Conservation (phyloP, 73 alveolate species). For the Paramecium primaurelia region DNA sequence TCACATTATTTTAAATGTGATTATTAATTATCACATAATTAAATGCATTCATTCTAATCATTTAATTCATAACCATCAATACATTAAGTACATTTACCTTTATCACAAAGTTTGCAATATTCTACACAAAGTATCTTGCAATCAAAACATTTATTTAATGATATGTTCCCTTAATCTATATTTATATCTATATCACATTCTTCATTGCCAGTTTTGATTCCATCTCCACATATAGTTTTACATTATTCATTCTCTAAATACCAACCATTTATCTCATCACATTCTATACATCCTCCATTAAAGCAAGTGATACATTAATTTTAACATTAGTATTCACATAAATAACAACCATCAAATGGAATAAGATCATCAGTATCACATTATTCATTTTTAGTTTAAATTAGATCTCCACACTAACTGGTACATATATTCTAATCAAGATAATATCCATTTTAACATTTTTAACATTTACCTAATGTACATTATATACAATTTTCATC, state of each 20-base stretch:
- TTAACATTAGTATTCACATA: background rate
- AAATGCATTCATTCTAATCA: background rate
- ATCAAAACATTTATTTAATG: background rate
- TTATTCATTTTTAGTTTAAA: background rate
- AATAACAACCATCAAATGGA: background rate
- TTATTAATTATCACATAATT: background rate
- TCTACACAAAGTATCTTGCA: background rate
- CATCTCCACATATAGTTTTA: background rate
- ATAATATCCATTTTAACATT: background rate
- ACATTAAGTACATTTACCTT: background rate
- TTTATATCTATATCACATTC: background rate
- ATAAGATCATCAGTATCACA: background rate
- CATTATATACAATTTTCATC: background rate
- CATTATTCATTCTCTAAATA: background rate
- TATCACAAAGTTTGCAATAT: background rate
- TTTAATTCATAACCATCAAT: background rate
- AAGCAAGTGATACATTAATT: background rate
- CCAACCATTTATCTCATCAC: background rate
- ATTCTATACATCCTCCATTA: background rate
- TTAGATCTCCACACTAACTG: slow-evolving; percentile 49
- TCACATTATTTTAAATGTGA: background rate
- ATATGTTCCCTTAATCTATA: background rate
- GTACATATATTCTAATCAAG: background rate
- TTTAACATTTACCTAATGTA: background rate
- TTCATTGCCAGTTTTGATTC: background rate